Conservation (phyloP, 1,139 yeast species). For the Chernovozyma aurita region DNA sequence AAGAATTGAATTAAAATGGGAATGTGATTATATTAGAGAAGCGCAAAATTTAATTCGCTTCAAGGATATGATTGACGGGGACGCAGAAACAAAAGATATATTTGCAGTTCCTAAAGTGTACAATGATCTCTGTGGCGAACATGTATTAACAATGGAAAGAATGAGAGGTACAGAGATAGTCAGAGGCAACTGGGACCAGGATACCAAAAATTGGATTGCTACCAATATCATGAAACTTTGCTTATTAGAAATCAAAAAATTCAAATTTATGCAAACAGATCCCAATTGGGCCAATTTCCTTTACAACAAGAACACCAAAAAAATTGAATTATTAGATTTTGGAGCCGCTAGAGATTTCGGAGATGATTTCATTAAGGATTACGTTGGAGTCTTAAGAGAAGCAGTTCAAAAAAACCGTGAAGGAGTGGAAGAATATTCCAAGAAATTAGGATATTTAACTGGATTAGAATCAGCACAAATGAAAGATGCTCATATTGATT, state of each 20-base stretch:
- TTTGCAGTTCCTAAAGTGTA: conserved; percentile 81
- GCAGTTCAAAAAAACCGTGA: conserved; percentile 69
- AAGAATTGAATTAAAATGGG: conserved; percentile 92
- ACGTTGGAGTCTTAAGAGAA: conserved; percentile 69
- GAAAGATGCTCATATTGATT: conserved; percentile 90
- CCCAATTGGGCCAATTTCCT: conserved; percentile 99
- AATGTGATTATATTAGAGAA: conserved; percentile 91
- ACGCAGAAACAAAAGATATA: conserved; percentile 34
- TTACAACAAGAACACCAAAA: conserved; percentile 59
- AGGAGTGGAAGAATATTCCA: conserved; percentile 61
- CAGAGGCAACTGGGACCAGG: conserved; percentile 73
- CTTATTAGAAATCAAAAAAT: conserved; percentile 75
- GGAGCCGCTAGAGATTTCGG: conserved; percentile 87
- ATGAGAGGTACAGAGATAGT: conserved; percentile 82
- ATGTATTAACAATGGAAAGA: conserved; percentile 84
- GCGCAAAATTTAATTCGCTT: conserved; percentile 75
- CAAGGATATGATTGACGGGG: conserved; percentile 56
- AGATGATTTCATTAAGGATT: conserved; percentile 62
- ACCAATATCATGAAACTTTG: conserved; percentile 84
- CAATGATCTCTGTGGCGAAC: conserved; percentile 73
- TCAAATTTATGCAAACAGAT: conserved; percentile 95
- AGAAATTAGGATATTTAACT: conserved; percentile 80
- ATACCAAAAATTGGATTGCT: conserved; percentile 75
- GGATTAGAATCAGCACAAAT: conserved; percentile 84
- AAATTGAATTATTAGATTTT: conserved; percentile 84